A percentile compares a stretch with the other conserved stretches of the same genome.
Conservation (phyloP, 345 rosid genomes). For the Litchi chinensis region DNA sequence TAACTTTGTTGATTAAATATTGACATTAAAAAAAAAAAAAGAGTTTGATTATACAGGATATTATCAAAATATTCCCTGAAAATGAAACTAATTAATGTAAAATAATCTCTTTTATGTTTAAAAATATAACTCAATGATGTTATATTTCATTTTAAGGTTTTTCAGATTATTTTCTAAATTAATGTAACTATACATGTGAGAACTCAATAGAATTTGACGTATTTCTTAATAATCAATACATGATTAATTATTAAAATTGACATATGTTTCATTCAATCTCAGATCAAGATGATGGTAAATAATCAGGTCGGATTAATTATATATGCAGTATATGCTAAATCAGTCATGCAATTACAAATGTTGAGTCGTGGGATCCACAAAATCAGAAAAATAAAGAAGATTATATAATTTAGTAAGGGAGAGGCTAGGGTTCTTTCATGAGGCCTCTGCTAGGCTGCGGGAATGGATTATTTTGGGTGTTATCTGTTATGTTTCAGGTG, state of each 20-base stretch:
- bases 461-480: not conserved
- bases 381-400: not conserved
- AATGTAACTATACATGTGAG: too few relatives aligned
- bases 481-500: not conserved
- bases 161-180: too few relatives aligned
- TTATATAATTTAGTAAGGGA: not conserved
- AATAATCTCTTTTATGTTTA: too few relatives aligned
- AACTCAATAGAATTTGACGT: not conserved
- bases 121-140: too few relatives aligned
- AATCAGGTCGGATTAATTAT: not conserved
- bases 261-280: not conserved
- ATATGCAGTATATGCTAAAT: not conserved
- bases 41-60: too few relatives aligned
- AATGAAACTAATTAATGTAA: too few relatives aligned
- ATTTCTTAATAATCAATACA: not conserved
- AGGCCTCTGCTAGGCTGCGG: constrained; percentile 8
- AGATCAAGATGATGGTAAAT: not conserved
- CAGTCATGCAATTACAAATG: not conserved
- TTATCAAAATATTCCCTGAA: too few relatives aligned
- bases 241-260: too few relatives aligned
- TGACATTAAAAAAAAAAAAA: too few relatives aligned
- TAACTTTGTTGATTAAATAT: too few relatives aligned
- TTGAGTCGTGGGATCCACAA: constrained; percentile 14
- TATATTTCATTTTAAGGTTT: too few relatives aligned
- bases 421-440: constrained; percentile 6